Percentiles rank a stretch among this genome's conserved stretches.
Conservation (phyloP, 208 protist species). For the Naegleria fowleri region DNA sequence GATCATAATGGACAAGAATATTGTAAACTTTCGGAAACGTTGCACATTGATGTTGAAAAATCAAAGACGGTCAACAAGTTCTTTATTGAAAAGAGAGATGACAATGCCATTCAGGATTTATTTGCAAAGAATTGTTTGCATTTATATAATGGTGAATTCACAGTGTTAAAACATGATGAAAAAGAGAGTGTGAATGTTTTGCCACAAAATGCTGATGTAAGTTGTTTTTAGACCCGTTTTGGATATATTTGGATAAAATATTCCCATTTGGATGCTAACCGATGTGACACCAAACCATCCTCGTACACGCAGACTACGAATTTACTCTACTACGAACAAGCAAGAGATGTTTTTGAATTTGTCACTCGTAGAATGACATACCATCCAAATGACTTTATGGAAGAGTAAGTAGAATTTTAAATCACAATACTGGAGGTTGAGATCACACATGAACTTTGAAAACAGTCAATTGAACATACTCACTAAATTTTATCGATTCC, state of each 20-base stretch:
- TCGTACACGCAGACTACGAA: not conserved
- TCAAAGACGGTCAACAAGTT: not conserved
- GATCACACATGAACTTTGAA: not conserved
- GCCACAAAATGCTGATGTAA: not conserved
- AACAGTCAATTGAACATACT: not conserved
- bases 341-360: not conserved
- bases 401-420: not conserved
- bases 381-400: not conserved
- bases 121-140: conserved; percentile 13
- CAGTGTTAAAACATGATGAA: not conserved
- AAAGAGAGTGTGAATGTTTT: not conserved
- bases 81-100: not conserved
- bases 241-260: not conserved
- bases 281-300: too few relatives aligned
- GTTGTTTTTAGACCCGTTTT: not conserved
- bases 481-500: not conserved
- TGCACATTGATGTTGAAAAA: not conserved
- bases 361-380: not conserved
- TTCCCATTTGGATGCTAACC: too few relatives aligned
- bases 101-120: not conserved
- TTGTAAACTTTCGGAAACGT: not conserved
- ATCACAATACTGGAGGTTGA: not conserved
- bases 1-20: not conserved
- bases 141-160: conserved; percentile 17
- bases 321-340: not conserved